Base-by-base conservation (phyloP, 2,329 filamentous ascomycete genomes). In the Xylariomycetidae sp. region DNA sequence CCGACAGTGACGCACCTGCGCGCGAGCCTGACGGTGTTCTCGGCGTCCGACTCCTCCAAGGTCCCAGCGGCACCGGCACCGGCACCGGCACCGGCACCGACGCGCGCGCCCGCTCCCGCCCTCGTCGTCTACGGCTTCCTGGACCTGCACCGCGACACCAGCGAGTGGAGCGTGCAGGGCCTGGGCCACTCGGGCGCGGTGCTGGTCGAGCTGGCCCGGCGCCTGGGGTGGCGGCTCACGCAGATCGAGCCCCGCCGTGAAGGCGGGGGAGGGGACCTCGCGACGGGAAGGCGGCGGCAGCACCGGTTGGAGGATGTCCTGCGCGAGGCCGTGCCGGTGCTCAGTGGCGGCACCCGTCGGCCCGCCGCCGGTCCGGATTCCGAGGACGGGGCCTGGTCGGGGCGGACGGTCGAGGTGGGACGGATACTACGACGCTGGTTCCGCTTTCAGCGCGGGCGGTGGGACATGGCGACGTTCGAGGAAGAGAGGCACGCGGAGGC, bases 1-100 rank as follows among this genome's bases (percentile, higher is more conserved):
- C 78, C 85, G 0, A 86, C 82, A 3, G 71, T 92, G 34, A 78
- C 83, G 15, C 79, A 85, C 56, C 72, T 95, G 6, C 80, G 86
- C 34, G 85, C 85, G 22, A 85, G 82, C 49, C 68, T 95, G 13
- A 68, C 82, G 25, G 68, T 75, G 32, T 71, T 76, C 38, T 60
- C 60, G 13, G 42, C 56, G 3, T 43, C 47, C 1, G 53, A 62
- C 35, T 62, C 64, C 7, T 62, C 64, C 7, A 56, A 46, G 12
- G 47, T 65, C 0, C 39, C 57, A 0, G 37, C 60, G 3, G 68
- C 68, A 2, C 63, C 64, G 20, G 20, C 20, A 23, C 8, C 20
- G 20, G 20, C 20, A 10, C 6, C 40, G 29, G 31, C 34, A 18
- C 31, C 46, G 31, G 19, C 20, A 12, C 30, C 10, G 35, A 17